These are phyloP conservation scores for Solanum pimpinellifolium DNA, from an alignment of 257 asterid species.

Conservation along the genomic window DNA sequence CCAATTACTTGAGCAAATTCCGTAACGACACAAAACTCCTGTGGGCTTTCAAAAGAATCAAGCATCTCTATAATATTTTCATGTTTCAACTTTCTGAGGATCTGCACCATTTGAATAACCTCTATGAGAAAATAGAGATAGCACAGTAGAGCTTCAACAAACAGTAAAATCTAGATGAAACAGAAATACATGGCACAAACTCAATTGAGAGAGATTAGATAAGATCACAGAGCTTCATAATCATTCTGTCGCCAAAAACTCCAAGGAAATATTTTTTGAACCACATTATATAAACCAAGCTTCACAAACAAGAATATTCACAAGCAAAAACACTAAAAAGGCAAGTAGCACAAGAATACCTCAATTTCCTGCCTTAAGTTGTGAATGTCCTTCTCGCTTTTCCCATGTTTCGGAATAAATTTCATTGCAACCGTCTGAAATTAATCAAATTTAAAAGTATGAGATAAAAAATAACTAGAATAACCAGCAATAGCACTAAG, in stretches of 20 bases:
- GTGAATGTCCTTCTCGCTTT: slow-evolving; percentile 83
- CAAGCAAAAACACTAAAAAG: not conserved
- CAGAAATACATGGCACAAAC: not conserved
- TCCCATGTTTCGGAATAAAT: slow-evolving; percentile 89
- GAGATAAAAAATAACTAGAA: not conserved
- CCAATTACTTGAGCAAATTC: slow-evolving; percentile 80
- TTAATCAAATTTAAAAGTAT: not conserved
- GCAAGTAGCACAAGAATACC: slow-evolving; percentile 24
- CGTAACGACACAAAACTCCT: slow-evolving; percentile 95
- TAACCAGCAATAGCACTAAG: not conserved
- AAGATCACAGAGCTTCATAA: not conserved
- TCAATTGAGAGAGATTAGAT: not conserved
- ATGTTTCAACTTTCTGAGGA: slow-evolving; percentile 88
- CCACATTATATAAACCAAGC: not conserved
- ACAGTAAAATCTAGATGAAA: not conserved
- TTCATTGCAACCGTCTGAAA: slow-evolving; percentile 93
- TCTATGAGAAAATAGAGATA: slow-evolving; percentile 4
- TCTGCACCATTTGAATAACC: slow-evolving; percentile 33
- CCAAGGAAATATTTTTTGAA: not conserved
- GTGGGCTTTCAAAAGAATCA: slow-evolving; percentile 92
- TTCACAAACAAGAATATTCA: not conserved
- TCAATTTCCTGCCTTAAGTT: slow-evolving; percentile 89
- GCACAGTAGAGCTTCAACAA: not conserved
- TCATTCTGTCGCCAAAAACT: not conserved
- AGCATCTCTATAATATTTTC: slow-evolving; percentile 90